Evolutionary conservation across 2,329 filamentous ascomycete species (phyloP).

Genomic region (Fusarium sp.): DNA sequence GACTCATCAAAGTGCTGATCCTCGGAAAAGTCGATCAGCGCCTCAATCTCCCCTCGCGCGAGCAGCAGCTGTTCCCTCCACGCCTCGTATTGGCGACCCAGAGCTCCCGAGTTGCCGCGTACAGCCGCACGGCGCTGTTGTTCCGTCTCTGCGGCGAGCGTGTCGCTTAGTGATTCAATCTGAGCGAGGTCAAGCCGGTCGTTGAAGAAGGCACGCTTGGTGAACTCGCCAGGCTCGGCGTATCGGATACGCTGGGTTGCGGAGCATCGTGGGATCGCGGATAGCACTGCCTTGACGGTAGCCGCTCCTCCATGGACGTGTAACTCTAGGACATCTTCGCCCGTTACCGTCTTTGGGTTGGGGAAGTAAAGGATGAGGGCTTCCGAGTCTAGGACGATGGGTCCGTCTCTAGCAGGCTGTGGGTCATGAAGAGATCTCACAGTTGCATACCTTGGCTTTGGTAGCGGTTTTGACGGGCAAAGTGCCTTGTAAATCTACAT

Average conservation of each 20-base stretch:
- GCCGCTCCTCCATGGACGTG: constrained; percentile 94
- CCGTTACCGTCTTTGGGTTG: constrained; percentile 81
- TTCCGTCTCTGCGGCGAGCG: constrained; percentile 78
- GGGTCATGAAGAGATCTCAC: constrained; percentile 76
- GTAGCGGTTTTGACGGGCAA: constrained; percentile 56
- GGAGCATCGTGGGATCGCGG: constrained; percentile 70
- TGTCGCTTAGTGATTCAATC: constrained; percentile 71
- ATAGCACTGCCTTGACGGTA: constrained; percentile 84
- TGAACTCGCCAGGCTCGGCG: constrained; percentile 95
- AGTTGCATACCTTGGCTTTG: constrained; percentile 66
- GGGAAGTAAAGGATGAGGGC: constrained; percentile 87
- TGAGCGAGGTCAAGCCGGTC: constrained; percentile 85
- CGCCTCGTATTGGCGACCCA: constrained; percentile 78
- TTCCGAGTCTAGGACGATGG: constrained; percentile 75
- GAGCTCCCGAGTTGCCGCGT: constrained; percentile 72
- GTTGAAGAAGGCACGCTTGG: constrained; percentile 88
- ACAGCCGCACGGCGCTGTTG: constrained; percentile 90
- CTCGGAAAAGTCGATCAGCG: constrained; percentile 95
- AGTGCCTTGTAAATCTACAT: constrained; percentile 59
- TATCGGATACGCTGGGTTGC: constrained; percentile 68
- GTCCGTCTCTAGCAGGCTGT: constrained; percentile 13
- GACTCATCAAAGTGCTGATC: constrained; percentile 97
- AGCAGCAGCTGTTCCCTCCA: constrained; percentile 82
- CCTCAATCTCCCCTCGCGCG: constrained; percentile 90
- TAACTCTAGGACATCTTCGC: constrained; percentile 89